Base-by-base conservation (phyloP, 2,329 filamentous ascomycete genomes). In the Aspergillus thermomutatus region DNA sequence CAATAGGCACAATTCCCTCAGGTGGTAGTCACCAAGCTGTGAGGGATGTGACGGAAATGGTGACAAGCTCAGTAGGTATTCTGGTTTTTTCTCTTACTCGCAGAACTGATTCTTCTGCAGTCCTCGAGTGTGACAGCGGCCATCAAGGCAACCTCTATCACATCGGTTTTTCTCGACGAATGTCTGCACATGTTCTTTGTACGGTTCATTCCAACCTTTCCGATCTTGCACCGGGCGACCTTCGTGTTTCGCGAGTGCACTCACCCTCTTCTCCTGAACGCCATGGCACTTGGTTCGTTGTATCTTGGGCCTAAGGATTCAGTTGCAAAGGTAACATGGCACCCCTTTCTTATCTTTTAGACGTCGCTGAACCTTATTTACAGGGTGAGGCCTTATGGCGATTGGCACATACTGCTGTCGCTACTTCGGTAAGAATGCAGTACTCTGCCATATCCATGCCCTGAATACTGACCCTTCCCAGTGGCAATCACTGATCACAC, bases 101-200 rank as follows among this genome's bases (percentile, higher is more conserved):
- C 49, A 21, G 17, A 50, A 25, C 28, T 41, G 48, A 53, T 10
- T 26, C 50, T n/a, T 45, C 19, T 54, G 27, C 43, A 74, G 75
- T 78, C 75, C 9, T 76, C 73, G 1, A 76, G 72, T 49, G 71
- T 79, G 8, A 78, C 76, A 4, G 75, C 76, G n/a, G 76, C 74
- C 11, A 72, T 77, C 14, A 75, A 78, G 59, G 69, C 73, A 21
- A 77, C 69, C 1, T 77, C 74, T 2, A 72, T 79, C 19, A 79
- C 74, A 21, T 79, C 77, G 0, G 74, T 77, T 21, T 79, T 79
- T 40, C 66, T 79, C 7, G 77, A 79, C 53, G 75, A 77, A 59
- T 78, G 76, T 59, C 62, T 79, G 17, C 77, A 79, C 56, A 78
- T 79, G 75, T 79, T 79, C 63, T 79, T 79, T 54, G 70, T 70